Percentiles rank a stretch among this genome's conserved stretches.
phyloP scores from a whole-genome alignment of 371 early-diverging fungal species.

The Rhizopus delemar region DNA sequence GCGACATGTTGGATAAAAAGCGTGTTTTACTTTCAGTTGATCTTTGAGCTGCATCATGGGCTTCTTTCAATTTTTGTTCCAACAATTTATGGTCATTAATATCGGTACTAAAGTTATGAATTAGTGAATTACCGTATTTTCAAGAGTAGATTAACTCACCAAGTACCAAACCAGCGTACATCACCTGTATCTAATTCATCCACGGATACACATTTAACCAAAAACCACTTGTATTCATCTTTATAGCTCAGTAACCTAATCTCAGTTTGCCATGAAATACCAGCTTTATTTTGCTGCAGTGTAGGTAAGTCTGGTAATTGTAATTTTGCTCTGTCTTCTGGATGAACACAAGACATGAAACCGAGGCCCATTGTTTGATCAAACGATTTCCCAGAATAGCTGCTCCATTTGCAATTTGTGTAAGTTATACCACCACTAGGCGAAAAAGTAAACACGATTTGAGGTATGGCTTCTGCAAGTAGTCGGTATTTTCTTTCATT shows the following conservation, averaged over 20 bases:
- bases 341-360: slow-evolving; percentile 66
- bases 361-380: slow-evolving; percentile 60
- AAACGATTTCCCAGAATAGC: slow-evolving; percentile 58
- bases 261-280: slow-evolving; percentile 59
- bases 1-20: slow-evolving; percentile 70
- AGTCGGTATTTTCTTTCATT: slow-evolving; percentile 67
- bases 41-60: slow-evolving; percentile 68
- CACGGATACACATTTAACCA: slow-evolving; percentile 66
- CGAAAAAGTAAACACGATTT: slow-evolving; percentile 65
- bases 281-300: slow-evolving; percentile 36
- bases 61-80: slow-evolving; percentile 66
- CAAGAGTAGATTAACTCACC: slow-evolving; percentile 30
- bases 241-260: slow-evolving; percentile 53
- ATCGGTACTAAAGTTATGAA: slow-evolving; percentile 45
- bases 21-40: slow-evolving; percentile 72
- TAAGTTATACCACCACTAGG: slow-evolving; percentile 62
- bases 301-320: slow-evolving; percentile 53
- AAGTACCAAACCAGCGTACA: slow-evolving; percentile 68
- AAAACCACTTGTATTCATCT: slow-evolving; percentile 60
- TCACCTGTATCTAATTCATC: slow-evolving; percentile 59
- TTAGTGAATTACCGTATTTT: not conserved
- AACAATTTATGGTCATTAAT: slow-evolving; percentile 66
- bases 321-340: slow-evolving; percentile 59
- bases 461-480: slow-evolving; percentile 68
- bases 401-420: slow-evolving; percentile 65